These are phyloP conservation scores for Fraxinus americana DNA, from an alignment of 257 asterid species.

Conservation along the genomic window DNA sequence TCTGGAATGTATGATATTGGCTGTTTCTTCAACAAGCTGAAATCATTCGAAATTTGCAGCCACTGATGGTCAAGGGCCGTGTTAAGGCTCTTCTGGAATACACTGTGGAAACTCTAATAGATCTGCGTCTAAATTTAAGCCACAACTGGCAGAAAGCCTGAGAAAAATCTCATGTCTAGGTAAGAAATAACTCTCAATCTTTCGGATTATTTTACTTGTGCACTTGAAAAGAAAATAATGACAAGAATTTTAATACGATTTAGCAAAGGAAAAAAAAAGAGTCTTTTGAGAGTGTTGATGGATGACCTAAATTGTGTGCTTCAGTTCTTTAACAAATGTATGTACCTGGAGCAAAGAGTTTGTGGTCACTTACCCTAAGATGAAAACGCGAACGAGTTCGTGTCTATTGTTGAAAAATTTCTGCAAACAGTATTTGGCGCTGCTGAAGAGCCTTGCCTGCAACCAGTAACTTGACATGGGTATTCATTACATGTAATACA, in stretches of 20 bases:
- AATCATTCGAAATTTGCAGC: slow-evolving; percentile 46
- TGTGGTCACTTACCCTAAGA: slow-evolving; percentile 96
- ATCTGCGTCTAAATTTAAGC: slow-evolving; percentile 52
- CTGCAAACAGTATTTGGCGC: slow-evolving; percentile 46
- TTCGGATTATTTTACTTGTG: slow-evolving; percentile 13
- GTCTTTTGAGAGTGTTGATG: slow-evolving; percentile 1
- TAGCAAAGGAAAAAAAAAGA: background rate
- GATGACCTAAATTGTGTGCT: slow-evolving; percentile 5
- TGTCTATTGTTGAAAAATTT: slow-evolving; percentile 66
- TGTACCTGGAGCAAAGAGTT: too few species aligned
- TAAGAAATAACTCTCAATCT: slow-evolving; percentile 41
- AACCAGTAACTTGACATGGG: slow-evolving; percentile 52
- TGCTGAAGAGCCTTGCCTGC: slow-evolving; percentile 45
- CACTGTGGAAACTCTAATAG: slow-evolving; percentile 72
- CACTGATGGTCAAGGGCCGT: slow-evolving; percentile 86
- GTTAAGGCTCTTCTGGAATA: slow-evolving; percentile 81
- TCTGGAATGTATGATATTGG: background rate
- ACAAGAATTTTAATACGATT: background rate
- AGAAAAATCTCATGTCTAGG: slow-evolving; percentile 88
- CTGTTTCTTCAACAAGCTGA: slow-evolving; percentile 9
- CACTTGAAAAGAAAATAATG: background rate
- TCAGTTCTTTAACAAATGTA: too few species aligned
- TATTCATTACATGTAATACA: slow-evolving; percentile 9
- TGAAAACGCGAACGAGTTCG: slow-evolving; percentile 85
- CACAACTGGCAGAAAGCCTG: slow-evolving; percentile 56